Evolutionary conservation across 257 asterid species (phyloP), one percentile per base, ranked within the genome.

Genomic region (Handroanthus guayacan): DNA sequence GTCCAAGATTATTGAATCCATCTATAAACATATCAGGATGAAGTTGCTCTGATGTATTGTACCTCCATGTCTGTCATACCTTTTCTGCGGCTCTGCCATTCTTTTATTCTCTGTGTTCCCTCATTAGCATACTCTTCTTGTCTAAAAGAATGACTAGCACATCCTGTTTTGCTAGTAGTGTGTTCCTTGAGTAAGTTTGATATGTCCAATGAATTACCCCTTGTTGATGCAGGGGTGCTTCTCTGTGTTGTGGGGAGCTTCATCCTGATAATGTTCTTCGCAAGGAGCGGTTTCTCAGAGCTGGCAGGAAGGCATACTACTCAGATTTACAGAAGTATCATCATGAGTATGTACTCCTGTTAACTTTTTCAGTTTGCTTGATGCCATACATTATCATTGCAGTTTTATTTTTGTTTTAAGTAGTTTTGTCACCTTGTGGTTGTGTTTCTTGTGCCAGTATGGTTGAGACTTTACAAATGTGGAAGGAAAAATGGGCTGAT

Each of bases 251-350:
- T 67, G 97, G 96, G 70, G 80, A 89, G 82, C 88, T 87, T 78
- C 97, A 92, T 81, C 99, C 99, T 16, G 99, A 93, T 79, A 80
- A 79, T 70, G 80, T 92, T 71, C 81, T 92, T 82, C 82, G 55
- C 3, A 78, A 63, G 64, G 97, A 90, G 82, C 88, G 84, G 75
- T 77, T 78, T 69, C 80, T 84, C 79, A 95, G 85, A 86, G 81
- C 87, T 61, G 72, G 74, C 79, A 95, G 87, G 89, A 88, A 86
- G 67, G 78, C 83, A 17, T 89, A 95, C 79, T 86, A 85, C 84
- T 78, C 87, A 41, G 84, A 86, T 74, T 66, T 95, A 75, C 91
- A 82, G 71, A 88, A 90, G 71, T 95, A 89, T 78, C 99, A 95
- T 67, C 58, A 79, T 61, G 85, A 87, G 98, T 95, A 88, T 81